Base-by-base conservation (phyloP, 2,329 filamentous ascomycete genomes). In the Penicillium aurantiogriseum region DNA sequence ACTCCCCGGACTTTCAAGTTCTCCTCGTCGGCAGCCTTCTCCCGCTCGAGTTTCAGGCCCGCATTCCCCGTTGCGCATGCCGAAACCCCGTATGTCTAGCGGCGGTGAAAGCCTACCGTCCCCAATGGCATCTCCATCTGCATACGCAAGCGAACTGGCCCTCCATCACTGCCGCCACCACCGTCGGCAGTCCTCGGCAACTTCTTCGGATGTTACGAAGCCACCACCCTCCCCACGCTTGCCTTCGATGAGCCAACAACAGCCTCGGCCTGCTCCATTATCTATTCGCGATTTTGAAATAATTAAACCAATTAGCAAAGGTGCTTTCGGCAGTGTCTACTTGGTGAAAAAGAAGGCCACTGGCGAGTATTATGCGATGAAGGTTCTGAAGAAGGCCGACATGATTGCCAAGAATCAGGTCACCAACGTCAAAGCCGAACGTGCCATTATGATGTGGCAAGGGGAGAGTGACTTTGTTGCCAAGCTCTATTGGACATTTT, bases 381-480 rank as follows among this genome's bases (percentile, higher is more conserved):
- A 99, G 72, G 94, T 97, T 1, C 76, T 99, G 58, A 97, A 97
- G 73, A 99, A 99, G 77, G 92, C 94, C n/a, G 94, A 99, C 80
- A 99, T 99, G 94, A 91, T 99, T 61, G 94, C 94, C 60, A 99
- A 99, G 77, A 99, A 99, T 73, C 94, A 99, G 73, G 92, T 99
- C 66, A 96, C 94, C 65, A 99, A 99, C 70, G 94, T 99, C 69
- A 97, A 99, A 76, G 94, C 95, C 9, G 94, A 99, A 76, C 86
- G 94, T 64, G 95, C 95, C 23, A 99, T 99, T 71, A 97, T 99
- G 94, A 99, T 99, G 94, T 97, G 94, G 91, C 94, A 99, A 77
- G 94, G 94, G 23, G 92, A 97, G 75, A 99, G 95, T 73, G 94
- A 99, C 59, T 99, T 99, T 73, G 94, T 99, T 57, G 94, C 94